These are phyloP conservation scores for Chrysanthemum lavandulifolium DNA, from an alignment of 129 eudicot species.

Conservation along the genomic window DNA sequence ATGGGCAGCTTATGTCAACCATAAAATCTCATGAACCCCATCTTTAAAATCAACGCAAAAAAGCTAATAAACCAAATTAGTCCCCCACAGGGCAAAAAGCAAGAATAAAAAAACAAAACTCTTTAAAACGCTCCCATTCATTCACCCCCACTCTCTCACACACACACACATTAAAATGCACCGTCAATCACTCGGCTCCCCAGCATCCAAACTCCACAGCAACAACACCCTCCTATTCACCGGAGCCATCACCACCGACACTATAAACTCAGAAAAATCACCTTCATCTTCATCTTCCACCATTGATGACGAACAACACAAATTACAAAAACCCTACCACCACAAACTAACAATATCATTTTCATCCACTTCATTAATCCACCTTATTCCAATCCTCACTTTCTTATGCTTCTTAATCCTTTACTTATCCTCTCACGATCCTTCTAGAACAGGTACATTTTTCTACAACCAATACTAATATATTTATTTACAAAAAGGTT, in stretches of 20 bases:
- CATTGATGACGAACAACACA: conserved; percentile 29
- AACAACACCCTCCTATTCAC: conserved; percentile 15
- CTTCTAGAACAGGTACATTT: conserved; percentile 30
- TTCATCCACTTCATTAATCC: conserved; percentile 28
- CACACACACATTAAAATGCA: conserved; percentile 30
- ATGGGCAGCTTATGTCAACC: background rate
- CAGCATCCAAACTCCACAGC: conserved; percentile 34
- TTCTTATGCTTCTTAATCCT: conserved; percentile 39
- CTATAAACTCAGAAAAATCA: conserved; percentile 25
- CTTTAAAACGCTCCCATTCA: background rate
- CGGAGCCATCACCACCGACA: conserved; percentile 16
- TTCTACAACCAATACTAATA: background rate
- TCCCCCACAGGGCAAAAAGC: no score
- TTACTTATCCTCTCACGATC: conserved; percentile 40
- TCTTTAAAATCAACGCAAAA: no score
- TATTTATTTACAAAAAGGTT: no score
- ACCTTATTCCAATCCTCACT: conserved; percentile 39
- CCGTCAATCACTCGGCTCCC: conserved; percentile 48
- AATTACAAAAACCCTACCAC: conserved; percentile 26
- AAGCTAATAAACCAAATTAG: no score
- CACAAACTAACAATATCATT: conserved; percentile 5
- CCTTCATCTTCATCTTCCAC: conserved; percentile 18
- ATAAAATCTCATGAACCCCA: no score
- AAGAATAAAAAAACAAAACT: background rate
- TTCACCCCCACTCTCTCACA: background rate